phyloP scores from a whole-genome alignment of 2,329 filamentous ascomycete species.

The Lojkania enalia region DNA sequence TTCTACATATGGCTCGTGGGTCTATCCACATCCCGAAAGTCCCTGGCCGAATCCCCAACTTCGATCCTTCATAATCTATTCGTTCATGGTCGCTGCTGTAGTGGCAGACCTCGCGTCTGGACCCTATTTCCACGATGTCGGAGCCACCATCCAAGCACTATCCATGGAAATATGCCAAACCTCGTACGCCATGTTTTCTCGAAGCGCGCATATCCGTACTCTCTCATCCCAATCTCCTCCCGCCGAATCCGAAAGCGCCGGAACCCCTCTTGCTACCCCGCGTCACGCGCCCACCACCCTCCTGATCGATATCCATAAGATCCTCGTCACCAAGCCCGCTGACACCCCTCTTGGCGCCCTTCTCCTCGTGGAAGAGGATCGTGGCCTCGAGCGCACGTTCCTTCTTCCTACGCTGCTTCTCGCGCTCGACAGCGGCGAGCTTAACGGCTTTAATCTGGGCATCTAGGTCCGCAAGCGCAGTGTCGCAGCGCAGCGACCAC shows the following conservation, averaged over 20 bases:
- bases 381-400: constrained; percentile 43
- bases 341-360: constrained; percentile 26
- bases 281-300: constrained; percentile 27
- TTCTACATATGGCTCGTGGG: too few species aligned
- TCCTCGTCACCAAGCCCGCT: constrained; percentile 33
- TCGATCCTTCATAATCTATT: too few species aligned
- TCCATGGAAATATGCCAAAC: too few species aligned
- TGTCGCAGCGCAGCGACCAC: constrained; percentile 79
- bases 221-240: constrained; percentile 30
- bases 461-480: constrained; percentile 75
- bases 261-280: constrained; percentile 38
- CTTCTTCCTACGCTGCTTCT: constrained; percentile 49
- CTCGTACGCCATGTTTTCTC: too few species aligned
- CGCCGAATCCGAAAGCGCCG: constrained; percentile 28
- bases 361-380: constrained; percentile 32
- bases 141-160: too few species aligned
- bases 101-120: too few species aligned
- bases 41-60: too few species aligned
- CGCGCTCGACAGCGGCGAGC: constrained; percentile 44
- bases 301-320: constrained; percentile 45
- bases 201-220: too few species aligned
- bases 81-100: too few species aligned
- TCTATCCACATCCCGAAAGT: too few species aligned
- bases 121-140: too few species aligned
- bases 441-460: constrained; percentile 71